A percentile compares a stretch with the other conserved stretches of the same genome.
These are phyloP conservation scores for Lolium multiflorum DNA, from an alignment of 176 grass and related monocot species.

Conservation along the genomic window DNA sequence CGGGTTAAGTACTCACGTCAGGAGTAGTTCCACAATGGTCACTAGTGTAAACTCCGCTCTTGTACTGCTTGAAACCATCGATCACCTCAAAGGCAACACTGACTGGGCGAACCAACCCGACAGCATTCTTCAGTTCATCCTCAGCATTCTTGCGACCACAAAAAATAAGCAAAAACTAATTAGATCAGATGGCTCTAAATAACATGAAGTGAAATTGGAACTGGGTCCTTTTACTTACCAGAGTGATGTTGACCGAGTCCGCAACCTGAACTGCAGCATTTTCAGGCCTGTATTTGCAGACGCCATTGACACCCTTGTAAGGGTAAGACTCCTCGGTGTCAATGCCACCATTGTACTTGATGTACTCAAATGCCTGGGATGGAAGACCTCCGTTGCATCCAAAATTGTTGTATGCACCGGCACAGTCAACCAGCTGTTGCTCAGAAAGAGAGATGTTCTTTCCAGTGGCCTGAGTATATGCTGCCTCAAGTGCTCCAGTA, in stretches of 20 bases:
- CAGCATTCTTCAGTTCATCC: conserved; percentile 91
- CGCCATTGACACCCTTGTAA: conserved; percentile 81
- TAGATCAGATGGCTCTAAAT: neutral
- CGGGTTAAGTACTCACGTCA: conserved; percentile 58
- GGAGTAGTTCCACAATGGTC: conserved; percentile 71
- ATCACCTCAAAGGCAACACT: conserved; percentile 91
- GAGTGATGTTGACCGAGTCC: conserved; percentile 86
- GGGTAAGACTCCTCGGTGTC: conserved; percentile 96
- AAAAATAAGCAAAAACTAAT: conserved; percentile 28
- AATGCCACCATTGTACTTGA: conserved; percentile 91
- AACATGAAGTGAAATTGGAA: conserved; percentile 13
- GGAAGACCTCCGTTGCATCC: conserved; percentile 92
- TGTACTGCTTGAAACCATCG: conserved; percentile 71
- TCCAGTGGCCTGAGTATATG: conserved; percentile 86
- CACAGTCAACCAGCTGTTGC: conserved; percentile 98
- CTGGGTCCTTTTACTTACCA: conserved; percentile 54
- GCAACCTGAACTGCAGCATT: conserved; percentile 76
- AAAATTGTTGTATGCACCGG: conserved; percentile 76
- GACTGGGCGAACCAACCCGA: conserved; percentile 92
- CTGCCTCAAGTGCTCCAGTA: conserved; percentile 97
- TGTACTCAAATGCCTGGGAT: conserved; percentile 95
- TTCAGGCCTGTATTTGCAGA: conserved; percentile 63
- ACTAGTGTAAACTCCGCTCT: conserved; percentile 85
- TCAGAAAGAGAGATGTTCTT: conserved; percentile 82
- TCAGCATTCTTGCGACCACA: conserved; percentile 69